Conservation (phyloP, 2,329 filamentous ascomycete genomes). For the Xylaria sp. region DNA sequence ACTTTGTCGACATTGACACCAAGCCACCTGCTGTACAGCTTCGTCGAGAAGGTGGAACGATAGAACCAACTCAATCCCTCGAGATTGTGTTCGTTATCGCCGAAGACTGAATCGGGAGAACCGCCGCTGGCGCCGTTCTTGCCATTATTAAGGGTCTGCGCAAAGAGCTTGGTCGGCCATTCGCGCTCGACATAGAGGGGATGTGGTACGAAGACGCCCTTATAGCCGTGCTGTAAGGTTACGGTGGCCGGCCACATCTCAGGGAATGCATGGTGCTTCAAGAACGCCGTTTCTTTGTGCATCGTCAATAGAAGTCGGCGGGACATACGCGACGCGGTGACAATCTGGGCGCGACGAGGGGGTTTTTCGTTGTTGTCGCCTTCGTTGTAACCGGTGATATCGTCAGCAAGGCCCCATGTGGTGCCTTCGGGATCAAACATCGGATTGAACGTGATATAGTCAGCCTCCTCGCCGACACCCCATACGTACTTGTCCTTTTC, state of each 20-base stretch:
- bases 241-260: constrained; percentile 94
- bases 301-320: constrained; percentile 74
- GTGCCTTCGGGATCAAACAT: constrained; percentile 87
- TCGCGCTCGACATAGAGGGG: constrained; percentile 80
- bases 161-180: constrained; percentile 77
- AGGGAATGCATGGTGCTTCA: constrained; percentile 85
- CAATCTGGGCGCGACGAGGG: constrained; percentile 78
- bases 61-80: constrained; percentile 88
- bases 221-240: constrained; percentile 65
- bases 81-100: constrained; percentile 85
- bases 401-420: constrained; percentile 73
- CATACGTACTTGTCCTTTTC: constrained; percentile 78
- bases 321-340: constrained; percentile 80
- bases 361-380: constrained; percentile 56
- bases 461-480: constrained; percentile 86
- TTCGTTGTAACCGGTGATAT: constrained; percentile 79
- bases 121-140: constrained; percentile 71
- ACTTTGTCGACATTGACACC: constrained; percentile 75
- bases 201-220: constrained; percentile 52
- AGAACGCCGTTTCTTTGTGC: constrained; percentile 81
- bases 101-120: constrained; percentile 66
- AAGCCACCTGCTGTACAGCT: constrained; percentile 80
- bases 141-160: constrained; percentile 74
- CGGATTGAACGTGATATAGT: constrained; percentile 86
- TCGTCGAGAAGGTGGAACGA: constrained; percentile 73